Conservation (phyloP, 306 rosid genomes). For the Quercus variabilis region DNA sequence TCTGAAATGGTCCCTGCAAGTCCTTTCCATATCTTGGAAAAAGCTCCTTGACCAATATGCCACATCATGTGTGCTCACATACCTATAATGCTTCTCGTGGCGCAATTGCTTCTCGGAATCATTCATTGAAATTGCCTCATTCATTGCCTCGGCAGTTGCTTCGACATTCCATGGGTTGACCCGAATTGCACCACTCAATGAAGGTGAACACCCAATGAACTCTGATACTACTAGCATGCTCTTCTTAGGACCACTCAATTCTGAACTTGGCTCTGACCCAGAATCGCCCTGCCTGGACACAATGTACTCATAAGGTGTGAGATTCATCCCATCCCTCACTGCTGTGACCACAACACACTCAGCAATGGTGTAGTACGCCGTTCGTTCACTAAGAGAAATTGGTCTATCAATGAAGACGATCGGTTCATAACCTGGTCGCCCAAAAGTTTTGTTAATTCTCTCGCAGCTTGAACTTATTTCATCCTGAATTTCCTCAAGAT, state of each 20-base stretch:
- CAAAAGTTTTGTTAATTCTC: conserved; percentile 43
- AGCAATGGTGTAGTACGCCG: conserved; percentile 45
- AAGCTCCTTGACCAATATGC: conserved; percentile 64
- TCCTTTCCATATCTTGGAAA: conserved; percentile 63
- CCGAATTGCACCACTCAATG: conserved; percentile 66
- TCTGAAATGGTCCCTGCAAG: conserved; percentile 59
- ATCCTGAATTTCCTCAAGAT: conserved; percentile 53
- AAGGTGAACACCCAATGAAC: conserved; percentile 69
- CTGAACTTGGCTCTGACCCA: conserved; percentile 25
- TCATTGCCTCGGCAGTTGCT: conserved; percentile 64
- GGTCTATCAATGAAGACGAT: conserved; percentile 47
- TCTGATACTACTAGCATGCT: conserved; percentile 67
- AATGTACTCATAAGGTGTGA: conserved; percentile 60
- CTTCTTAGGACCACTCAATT: conserved; percentile 33
- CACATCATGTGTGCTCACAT: conserved; percentile 65
- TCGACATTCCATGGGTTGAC: conserved; percentile 69
- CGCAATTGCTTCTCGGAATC: conserved; percentile 62
- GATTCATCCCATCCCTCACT: conserved; percentile 71
- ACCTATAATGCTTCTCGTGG: conserved; percentile 65
- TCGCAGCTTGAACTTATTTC: conserved; percentile 40
- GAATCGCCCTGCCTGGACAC: conserved; percentile 62
- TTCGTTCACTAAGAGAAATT: conserved; percentile 50
- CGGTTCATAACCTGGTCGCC: conserved; percentile 47
- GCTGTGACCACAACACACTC: conserved; percentile 63
- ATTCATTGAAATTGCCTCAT: conserved; percentile 53